Conservation (phyloP, 345 rosid species). For the Brassica nigra region DNA sequence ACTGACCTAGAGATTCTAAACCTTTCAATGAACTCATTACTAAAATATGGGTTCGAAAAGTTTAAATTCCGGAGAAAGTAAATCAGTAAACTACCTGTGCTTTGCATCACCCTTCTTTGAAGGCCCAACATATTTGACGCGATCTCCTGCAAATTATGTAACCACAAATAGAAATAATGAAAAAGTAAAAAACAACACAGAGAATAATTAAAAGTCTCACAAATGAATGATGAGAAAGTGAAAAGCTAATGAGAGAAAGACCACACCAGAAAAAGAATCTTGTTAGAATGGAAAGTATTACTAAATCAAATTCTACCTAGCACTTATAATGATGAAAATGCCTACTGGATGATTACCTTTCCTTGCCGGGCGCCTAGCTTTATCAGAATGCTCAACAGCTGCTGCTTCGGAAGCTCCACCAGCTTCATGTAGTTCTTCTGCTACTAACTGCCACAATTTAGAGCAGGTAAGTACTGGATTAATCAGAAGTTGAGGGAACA, state of each 20-base stretch:
- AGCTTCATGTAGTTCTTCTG: conserved; percentile 62
- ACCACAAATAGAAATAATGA: conserved; percentile 2
- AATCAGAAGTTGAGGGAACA: neutral
- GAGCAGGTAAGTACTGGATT: neutral
- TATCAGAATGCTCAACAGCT: conserved; percentile 55
- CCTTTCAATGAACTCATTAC: neutral
- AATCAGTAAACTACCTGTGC: conserved; percentile 57
- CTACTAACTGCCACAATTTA: conserved; percentile 57
- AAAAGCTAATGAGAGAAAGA: conserved; percentile 19
- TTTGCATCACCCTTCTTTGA: conserved; percentile 56
- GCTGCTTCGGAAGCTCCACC: conserved; percentile 55
- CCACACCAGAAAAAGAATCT: conserved; percentile 10
- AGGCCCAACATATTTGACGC: conserved; percentile 79
- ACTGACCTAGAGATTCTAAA: neutral
- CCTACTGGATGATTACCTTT: conserved; percentile 55
- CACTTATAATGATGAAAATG: conserved; percentile 22
- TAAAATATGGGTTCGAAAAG: neutral
- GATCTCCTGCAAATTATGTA: conserved; percentile 64
- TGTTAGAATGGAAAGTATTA: neutral
- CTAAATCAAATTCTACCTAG: conserved; percentile 2
- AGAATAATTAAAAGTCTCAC: conserved; percentile 9
- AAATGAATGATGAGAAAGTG: conserved; percentile 13
- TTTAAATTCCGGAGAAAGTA: neutral
- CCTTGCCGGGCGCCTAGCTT: conserved; percentile 56
- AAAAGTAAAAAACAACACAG: conserved; percentile 8